Conservation (phyloP, 371 early-diverging fungal genomes). For the Phascolomyces articulosus region DNA sequence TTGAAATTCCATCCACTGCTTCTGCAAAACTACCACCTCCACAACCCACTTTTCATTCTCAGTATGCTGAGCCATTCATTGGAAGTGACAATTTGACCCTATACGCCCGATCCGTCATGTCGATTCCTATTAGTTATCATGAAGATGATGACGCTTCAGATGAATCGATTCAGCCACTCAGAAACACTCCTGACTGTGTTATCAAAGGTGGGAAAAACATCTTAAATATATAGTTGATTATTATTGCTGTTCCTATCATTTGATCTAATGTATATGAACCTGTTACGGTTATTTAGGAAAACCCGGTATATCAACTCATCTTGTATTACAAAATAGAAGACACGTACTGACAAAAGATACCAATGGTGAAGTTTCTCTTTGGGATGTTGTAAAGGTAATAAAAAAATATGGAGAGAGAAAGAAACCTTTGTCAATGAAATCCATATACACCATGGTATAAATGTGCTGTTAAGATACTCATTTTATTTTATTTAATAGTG, state of each 20-base stretch:
- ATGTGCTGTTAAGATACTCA: too few relatives aligned
- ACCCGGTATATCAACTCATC: slow-evolving; percentile 68
- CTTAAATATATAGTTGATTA: too few relatives aligned
- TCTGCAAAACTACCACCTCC: slow-evolving; percentile 46
- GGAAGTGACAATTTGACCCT: slow-evolving; percentile 41
- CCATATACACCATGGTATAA: too few relatives aligned
- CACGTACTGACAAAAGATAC: slow-evolving; percentile 89
- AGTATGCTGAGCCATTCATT: slow-evolving; percentile 36
- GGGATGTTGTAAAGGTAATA: slow-evolving; percentile 90
- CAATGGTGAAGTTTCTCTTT: slow-evolving; percentile 77
- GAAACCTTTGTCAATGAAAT: too few relatives aligned
- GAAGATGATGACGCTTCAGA: slow-evolving; percentile 45
- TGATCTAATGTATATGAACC: not conserved
- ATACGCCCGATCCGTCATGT: slow-evolving; percentile 54
- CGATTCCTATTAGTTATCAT: slow-evolving; percentile 53
- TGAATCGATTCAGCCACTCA: slow-evolving; percentile 43
- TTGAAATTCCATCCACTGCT: slow-evolving; percentile 45
- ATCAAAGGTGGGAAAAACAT: slow-evolving; percentile 34
- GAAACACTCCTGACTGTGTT: slow-evolving; percentile 37
- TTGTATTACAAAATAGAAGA: slow-evolving; percentile 82
- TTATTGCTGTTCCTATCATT: too few relatives aligned
- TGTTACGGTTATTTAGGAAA: slow-evolving; percentile 61
- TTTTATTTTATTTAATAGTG: slow-evolving; percentile 42
- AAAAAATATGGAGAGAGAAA: too few relatives aligned
- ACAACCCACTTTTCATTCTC: slow-evolving; percentile 28